Conservation (phyloP, 192 early-diverging fungal species). For the Podochytrium sp. region DNA sequence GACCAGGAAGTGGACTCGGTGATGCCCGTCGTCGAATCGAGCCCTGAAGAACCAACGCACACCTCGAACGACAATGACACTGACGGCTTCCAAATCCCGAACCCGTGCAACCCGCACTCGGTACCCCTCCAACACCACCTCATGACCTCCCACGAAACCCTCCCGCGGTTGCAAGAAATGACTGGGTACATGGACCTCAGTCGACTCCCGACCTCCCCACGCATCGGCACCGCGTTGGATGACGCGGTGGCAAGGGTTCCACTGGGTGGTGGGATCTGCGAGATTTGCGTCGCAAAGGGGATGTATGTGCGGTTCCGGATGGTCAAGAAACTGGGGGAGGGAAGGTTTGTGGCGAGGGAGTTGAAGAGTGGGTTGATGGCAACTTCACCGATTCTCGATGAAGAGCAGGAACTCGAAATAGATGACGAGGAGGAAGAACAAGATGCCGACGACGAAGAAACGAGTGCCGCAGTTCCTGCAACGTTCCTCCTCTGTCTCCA, state of each 20-base stretch:
- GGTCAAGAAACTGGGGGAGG: background rate
- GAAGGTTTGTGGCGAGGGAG: constrained; percentile 38
- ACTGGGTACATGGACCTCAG: background rate
- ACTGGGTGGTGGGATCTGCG: constrained; percentile 10
- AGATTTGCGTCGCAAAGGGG: background rate
- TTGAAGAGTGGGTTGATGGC: constrained; percentile 5
- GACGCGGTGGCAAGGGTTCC: background rate
- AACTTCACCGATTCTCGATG: background rate
- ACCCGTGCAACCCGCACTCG: constrained; percentile 3
- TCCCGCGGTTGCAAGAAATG: background rate
- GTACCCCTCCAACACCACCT: background rate
- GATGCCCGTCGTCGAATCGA: too few species aligned
- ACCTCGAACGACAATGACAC: too few species aligned
- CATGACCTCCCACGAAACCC: background rate
- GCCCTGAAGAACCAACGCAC: too few species aligned
- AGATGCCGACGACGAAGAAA: constrained; percentile 26
- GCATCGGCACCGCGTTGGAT: constrained; percentile 5
- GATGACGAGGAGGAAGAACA: constrained; percentile 24
- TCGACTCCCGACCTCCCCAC: background rate
- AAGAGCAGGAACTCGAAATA: constrained; percentile 17
- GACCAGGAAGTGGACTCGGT: too few species aligned
- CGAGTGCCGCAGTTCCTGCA: background rate
- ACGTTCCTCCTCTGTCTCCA: constrained; percentile 31
- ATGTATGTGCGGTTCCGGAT: constrained; percentile 5
- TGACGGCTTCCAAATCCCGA: background rate